phyloP scores from a whole-genome alignment of 352 stramenopile genomes.

The Phytophthora pisi region DNA sequence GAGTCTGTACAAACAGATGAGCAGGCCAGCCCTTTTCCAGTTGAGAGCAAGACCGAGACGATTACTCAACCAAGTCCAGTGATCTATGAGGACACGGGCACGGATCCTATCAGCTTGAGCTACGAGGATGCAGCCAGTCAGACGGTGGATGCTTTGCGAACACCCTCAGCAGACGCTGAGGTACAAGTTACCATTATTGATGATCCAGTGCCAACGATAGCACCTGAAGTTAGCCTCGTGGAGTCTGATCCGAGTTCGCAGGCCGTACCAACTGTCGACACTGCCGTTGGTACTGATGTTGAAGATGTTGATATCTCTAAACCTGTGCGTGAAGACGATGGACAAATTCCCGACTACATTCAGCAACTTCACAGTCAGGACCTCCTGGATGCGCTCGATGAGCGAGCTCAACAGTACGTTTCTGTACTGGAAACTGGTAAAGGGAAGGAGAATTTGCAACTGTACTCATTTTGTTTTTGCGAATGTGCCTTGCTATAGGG shows the following conservation, averaged over 20 bases:
- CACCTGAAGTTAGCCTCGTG: not conserved
- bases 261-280: constrained; percentile 9
- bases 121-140: constrained; percentile 27
- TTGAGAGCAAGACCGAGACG: constrained; percentile 2
- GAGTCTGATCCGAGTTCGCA: not conserved
- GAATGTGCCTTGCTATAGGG: constrained; percentile 23
- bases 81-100: constrained; percentile 26
- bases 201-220: not conserved
- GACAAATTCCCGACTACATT: constrained; percentile 31
- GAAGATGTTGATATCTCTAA: not conserved
- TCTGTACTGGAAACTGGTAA: not conserved
- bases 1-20: constrained; percentile 29
- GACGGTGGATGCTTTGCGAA: constrained; percentile 16
- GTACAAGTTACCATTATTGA: constrained; percentile 5
- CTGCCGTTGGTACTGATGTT: not conserved
- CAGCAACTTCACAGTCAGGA: constrained; percentile 37
- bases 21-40: not conserved
- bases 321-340: not conserved
- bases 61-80: not conserved
- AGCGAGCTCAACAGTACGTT: constrained; percentile 46
- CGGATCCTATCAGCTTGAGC: constrained; percentile 18
- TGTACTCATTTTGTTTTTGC: constrained; percentile 1
- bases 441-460: not conserved
- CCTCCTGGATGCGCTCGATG: constrained; percentile 28
- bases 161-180: constrained; percentile 15